Conservation (phyloP, 1,284 basidiomycete genomes). For the Tremellales sp. region DNA sequence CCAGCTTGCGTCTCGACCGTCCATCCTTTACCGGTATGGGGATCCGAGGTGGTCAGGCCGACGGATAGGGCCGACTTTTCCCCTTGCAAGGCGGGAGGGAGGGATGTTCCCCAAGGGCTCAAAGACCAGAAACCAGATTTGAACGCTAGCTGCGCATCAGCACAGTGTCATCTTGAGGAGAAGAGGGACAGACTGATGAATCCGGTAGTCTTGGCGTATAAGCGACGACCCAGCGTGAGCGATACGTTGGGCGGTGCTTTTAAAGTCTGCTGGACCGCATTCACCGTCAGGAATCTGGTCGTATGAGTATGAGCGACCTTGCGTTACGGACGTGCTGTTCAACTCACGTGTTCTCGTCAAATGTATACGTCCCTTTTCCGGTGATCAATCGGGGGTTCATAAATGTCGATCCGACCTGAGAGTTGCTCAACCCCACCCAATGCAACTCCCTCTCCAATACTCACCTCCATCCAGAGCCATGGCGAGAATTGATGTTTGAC, state of each 20-base stretch:
- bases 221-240: slow-evolving; percentile 49
- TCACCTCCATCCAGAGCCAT: slow-evolving; percentile 44
- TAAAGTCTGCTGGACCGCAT: slow-evolving; percentile 35
- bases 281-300: slow-evolving; percentile 42
- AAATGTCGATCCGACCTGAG: slow-evolving; percentile 40
- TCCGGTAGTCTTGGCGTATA: slow-evolving; percentile 47
- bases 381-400: slow-evolving; percentile 50
- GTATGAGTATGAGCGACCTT: neutral
- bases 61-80: slow-evolving; percentile 40
- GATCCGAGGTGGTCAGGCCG: slow-evolving; percentile 36
- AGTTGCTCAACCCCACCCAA: neutral
- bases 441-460: slow-evolving; percentile 1
- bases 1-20: slow-evolving; percentile 44
- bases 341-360: slow-evolving; percentile 49
- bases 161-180: neutral
- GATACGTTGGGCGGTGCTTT: slow-evolving; percentile 48
- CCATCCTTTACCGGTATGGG: slow-evolving; percentile 40
- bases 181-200: slow-evolving; percentile 36
- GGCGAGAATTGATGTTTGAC: slow-evolving; percentile 53
- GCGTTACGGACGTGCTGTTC: neutral
- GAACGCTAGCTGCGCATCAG: slow-evolving; percentile 27
- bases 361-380: slow-evolving; percentile 50
- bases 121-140: slow-evolving; percentile 50
- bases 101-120: slow-evolving; percentile 47
- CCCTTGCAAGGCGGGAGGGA: slow-evolving; percentile 19